Evolutionary conservation across 345 rosid species (phyloP).

Genomic region (Linum usitatissimum): DNA sequence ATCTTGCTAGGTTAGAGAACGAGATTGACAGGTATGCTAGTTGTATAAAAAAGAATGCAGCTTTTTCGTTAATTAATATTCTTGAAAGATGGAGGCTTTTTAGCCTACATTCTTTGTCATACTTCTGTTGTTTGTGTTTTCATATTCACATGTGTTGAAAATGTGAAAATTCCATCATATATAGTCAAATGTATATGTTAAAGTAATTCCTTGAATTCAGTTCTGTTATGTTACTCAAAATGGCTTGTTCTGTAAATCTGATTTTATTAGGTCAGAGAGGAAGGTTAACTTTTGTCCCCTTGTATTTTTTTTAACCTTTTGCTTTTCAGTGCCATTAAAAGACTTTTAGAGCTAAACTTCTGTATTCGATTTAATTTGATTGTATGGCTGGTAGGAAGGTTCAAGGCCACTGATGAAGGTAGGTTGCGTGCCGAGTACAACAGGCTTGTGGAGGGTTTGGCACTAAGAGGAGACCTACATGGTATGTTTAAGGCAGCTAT

Average conservation of each 20-base stretch:
- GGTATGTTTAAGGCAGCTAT: slow-evolving; percentile 31
- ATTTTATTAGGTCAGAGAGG: background rate
- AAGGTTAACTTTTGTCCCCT: background rate
- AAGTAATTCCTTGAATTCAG: no score
- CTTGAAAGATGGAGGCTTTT: background rate
- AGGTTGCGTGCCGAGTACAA: slow-evolving; percentile 88
- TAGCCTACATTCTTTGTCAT: background rate
- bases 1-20: slow-evolving; percentile 56
- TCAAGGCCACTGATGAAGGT: slow-evolving; percentile 92
- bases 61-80: no score
- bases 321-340: background rate
- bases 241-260: background rate
- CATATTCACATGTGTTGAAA: no score
- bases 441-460: slow-evolving; percentile 91
- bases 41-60: background rate
- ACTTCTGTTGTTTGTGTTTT: background rate
- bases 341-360: slow-evolving; percentile 13
- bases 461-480: slow-evolving; percentile 72
- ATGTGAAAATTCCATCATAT: no score
- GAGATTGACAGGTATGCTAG: slow-evolving; percentile 72
- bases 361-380: slow-evolving; percentile 16
- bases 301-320: background rate
- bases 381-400: slow-evolving; percentile 92
- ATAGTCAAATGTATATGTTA: no score
- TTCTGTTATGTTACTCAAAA: no score